phyloP scores from a whole-genome alignment of 2,329 filamentous ascomycete genomes.

The Nakataea oryzae region DNA sequence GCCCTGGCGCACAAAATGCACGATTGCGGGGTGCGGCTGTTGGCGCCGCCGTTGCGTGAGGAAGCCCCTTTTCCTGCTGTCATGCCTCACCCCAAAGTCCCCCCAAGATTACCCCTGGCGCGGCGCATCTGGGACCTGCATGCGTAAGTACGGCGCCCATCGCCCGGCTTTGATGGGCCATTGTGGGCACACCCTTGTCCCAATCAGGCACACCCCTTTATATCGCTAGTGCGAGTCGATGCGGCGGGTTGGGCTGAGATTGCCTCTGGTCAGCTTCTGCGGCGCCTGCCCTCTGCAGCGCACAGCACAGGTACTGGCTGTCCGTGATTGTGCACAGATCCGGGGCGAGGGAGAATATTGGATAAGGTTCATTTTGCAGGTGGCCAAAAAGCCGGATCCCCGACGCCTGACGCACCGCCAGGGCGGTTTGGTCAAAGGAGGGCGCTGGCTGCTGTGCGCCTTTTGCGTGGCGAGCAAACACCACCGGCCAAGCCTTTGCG shows the following conservation, averaged over 20 bases:
- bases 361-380: background rate
- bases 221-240: background rate
- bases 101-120: background rate
- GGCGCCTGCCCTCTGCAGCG: background rate
- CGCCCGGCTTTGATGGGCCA: background rate
- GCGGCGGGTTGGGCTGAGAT: background rate
- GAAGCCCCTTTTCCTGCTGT: background rate
- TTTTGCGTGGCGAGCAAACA: too few species aligned
- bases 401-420: too few species aligned
- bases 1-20: background rate
- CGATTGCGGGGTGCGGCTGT: background rate
- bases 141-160: background rate
- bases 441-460: too few species aligned
- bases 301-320: background rate
- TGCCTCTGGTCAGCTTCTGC: too few species aligned
- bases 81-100: background rate
- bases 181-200: background rate
- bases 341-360: background rate
- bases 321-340: background rate
- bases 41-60: background rate
- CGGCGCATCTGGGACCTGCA: background rate
- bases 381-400: too few species aligned
- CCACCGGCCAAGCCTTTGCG: too few species aligned
- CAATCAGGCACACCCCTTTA: background rate
- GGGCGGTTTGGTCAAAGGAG: background rate